Conservation (phyloP, 768 basidiomycete species). For the Lenzites betulinus region DNA sequence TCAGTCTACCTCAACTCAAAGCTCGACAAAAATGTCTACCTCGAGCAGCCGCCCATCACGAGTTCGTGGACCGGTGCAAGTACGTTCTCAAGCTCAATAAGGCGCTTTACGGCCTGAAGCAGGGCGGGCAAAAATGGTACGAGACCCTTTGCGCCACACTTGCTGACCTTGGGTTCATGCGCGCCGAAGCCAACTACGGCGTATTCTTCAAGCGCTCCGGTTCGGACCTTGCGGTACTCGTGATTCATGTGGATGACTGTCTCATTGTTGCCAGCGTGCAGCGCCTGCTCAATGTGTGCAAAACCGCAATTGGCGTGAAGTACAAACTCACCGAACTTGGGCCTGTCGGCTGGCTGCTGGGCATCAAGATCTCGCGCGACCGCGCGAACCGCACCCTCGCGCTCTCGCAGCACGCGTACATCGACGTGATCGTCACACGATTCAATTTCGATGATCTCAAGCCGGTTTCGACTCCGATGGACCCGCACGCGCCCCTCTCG, state of each 20-base stretch:
- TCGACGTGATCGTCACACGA: constrained; percentile 31
- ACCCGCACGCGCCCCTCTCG: constrained; percentile 26
- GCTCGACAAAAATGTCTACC: constrained; percentile 9
- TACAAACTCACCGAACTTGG: background rate
- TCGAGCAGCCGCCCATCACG: constrained; percentile 18
- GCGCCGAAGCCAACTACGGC: background rate
- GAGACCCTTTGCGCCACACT: constrained; percentile 10
- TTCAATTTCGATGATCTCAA: constrained; percentile 33
- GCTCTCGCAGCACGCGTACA: constrained; percentile 34
- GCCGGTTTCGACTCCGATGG: constrained; percentile 35
- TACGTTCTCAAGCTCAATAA: constrained; percentile 20
- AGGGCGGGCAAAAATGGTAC: constrained; percentile 36
- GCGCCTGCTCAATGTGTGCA: background rate
- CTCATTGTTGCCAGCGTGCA: background rate
- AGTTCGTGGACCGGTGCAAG: background rate
- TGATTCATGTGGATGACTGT: background rate
- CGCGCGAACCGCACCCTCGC: constrained; percentile 20
- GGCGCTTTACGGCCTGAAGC: constrained; percentile 39
- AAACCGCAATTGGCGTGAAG: background rate
- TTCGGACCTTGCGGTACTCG: background rate
- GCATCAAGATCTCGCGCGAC: constrained; percentile 27
- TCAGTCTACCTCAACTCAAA: constrained; percentile 5
- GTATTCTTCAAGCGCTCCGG: background rate
- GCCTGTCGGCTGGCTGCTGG: constrained; percentile 20
- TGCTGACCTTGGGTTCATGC: constrained; percentile 2